Evolutionary conservation across 2,329 filamentous ascomycete species (phyloP), one percentile per base, ranked within the genome.

Genomic region (Pseudocercospora macadamiae): DNA sequence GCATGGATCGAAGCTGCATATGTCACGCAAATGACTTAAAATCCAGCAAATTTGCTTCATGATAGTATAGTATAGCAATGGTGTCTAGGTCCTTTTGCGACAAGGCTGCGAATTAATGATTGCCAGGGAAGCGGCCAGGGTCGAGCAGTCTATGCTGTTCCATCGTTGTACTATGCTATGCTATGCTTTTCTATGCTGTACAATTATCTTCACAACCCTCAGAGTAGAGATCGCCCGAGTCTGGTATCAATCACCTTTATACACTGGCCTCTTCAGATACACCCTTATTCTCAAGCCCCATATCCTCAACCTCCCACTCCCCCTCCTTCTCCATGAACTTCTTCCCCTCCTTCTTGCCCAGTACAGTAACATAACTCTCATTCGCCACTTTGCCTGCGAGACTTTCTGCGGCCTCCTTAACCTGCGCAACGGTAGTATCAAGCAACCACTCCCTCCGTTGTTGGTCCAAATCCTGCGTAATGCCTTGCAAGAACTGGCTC

Each of bases 391-490:
- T 64, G 54, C 68, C 87, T 12, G 96, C 80, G 73, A 92, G 96
- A 68, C 86, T 84, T 68, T 96, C 88, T 0, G 95, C 95, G 10
- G 87, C 93, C 39, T 87, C 82, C 62, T 87, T 87, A 8, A 99
- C 89, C 67, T 96, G 88, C 64, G 89, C 85, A 62, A 86, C 87
- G 2, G 84, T 90, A 36, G 97, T 93, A 73, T 97, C 93, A 3
- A 99, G 82, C 57, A 99, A 81, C 70, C 89, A 87, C 75, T 95
- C 90, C 66, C 95, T 83, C 73, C 91, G 87, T 68, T 80, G 83
- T 77, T 97, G 92, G 71, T 89, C 88, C 92, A 97, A 96, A 68
- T 91, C 89, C 60, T 95, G 86, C 1, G 89, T 91, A 32, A 99
- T 83, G 10, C 92, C 92, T 26, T 87, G 89, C 70, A 96, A 79